phyloP scores from a whole-genome alignment of 345 rosid genomes.

The Linum lewisii region DNA sequence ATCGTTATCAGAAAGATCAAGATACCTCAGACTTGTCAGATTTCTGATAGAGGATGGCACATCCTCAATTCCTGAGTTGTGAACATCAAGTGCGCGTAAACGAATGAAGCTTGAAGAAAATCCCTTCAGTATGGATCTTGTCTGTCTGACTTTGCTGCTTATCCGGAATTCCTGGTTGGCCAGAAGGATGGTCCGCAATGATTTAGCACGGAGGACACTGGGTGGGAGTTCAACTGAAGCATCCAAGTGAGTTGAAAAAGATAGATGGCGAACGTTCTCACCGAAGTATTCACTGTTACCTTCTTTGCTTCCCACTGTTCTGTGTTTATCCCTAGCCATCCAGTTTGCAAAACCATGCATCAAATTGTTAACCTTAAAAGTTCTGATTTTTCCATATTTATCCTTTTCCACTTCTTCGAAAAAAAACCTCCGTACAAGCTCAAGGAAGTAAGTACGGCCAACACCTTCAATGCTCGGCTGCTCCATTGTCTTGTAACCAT shows the following conservation, averaged over 20 bases:
- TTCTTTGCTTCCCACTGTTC: background rate
- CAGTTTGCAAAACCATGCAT: constrained; percentile 18
- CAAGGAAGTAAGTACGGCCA: background rate
- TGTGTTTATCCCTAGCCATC: constrained; percentile 7
- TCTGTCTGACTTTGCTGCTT: too few species aligned
- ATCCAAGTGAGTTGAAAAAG: background rate
- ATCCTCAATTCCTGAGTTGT: background rate
- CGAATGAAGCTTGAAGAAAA: background rate
- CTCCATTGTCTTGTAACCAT: background rate
- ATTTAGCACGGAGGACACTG: background rate
- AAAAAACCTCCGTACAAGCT: background rate
- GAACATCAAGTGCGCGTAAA: constrained; percentile 7
- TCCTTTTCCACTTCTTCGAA: background rate
- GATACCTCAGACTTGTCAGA: constrained; percentile 12
- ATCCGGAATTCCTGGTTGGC: too few species aligned
- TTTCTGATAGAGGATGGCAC: constrained; percentile 1
- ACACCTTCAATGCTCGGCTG: background rate
- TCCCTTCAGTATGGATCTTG: background rate
- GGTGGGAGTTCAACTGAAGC: background rate
- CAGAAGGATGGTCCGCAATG: constrained; percentile 1
- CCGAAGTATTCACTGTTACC: background rate
- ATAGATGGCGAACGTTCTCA: constrained; percentile 8
- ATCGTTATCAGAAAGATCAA: constrained; percentile 12
- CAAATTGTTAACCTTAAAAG: background rate
- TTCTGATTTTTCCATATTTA: background rate